These are phyloP conservation scores for Guadua angustifolia DNA, from an alignment of 176 grass and related monocot species.

Conservation along the genomic window DNA sequence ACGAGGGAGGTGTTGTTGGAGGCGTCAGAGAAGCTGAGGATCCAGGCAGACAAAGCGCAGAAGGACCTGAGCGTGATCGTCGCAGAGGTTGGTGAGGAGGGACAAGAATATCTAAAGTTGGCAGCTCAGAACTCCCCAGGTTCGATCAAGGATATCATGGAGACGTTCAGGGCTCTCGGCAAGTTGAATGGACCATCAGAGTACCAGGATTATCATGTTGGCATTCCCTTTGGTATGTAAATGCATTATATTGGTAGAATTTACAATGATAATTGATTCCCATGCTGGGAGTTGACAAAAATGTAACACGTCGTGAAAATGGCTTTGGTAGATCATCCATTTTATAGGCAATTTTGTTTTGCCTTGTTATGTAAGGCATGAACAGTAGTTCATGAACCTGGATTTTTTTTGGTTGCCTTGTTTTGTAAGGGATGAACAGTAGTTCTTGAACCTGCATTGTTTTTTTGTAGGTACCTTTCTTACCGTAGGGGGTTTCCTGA, in stretches of 20 bases:
- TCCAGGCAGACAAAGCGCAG: conserved; percentile 81
- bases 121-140: conserved; percentile 82
- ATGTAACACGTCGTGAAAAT: background rate
- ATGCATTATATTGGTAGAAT: background rate
- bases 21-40: conserved; percentile 69
- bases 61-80: conserved; percentile 66
- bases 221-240: conserved; percentile 82
- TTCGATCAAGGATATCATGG: conserved; percentile 66
- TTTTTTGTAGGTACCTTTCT: conserved; percentile 77
- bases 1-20: conserved; percentile 67
- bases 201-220: conserved; percentile 82
- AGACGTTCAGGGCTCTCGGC: conserved; percentile 56
- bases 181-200: conserved; percentile 61
- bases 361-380: background rate
- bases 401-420: conserved; percentile 28
- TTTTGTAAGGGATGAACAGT: background rate
- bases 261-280: conserved; percentile 4
- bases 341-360: background rate
- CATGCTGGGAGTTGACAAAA: background rate
- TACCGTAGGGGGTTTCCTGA: conserved; percentile 68
- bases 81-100: conserved; percentile 70
- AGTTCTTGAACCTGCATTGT: conserved; percentile 21
- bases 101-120: conserved; percentile 73
- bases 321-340: background rate
- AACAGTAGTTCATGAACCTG: conserved; percentile 23